Evolutionary conservation across 352 stramenopile species (phyloP), one percentile per base, ranked within the genome.

Genomic region (Phytopythium chamaehyphon): DNA sequence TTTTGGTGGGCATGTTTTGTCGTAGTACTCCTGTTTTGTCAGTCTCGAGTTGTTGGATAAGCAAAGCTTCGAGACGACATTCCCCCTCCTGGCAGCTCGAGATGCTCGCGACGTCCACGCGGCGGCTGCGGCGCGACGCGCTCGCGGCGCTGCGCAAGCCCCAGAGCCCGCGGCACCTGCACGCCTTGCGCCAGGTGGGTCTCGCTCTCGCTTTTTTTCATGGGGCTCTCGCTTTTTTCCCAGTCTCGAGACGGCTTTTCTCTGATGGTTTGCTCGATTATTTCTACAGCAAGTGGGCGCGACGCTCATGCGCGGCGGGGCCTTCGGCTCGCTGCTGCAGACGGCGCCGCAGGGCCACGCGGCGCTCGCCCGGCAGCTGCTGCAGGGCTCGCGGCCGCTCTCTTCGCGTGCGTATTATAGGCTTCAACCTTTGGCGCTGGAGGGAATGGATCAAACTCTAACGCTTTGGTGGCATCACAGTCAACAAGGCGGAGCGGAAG

Each of bases 141-240:
- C 48, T 71, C 37, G 62, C 64, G 24, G 62, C 73, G 51, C 53
- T 89, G 59, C 72, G 71, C 53, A 78, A 88, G 40, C 71, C 80
- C 48, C 71, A 47, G 45, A 68, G 65, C 18, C 52, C 71, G 35
- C 78, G 76, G n/a, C 76, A 77, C 50, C 63, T 91, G 52, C 80
- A 93, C 26, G 61, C 83, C 28, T 49, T 93, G 59, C 76, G 88
- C 43, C 78, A 90, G 76, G 83, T 93, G 28, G 51, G 61, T 22
- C 24, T 5, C 18, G 19, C 40, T 23, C 40, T n/a, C 21, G 5
- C 33, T 16, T 18, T 38, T 26, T 31, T 36, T 39, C 16, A 4
- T 4, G 5, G 18, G 2, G 12, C 28, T 23, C 39, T 23, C 26
- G 22, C 26, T 51, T 5, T n/a, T 24, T 43, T 40, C 24, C 14